Base-by-base conservation (phyloP, 2,329 filamentous ascomycete species). In the Aspergillus pseudoterreus region DNA sequence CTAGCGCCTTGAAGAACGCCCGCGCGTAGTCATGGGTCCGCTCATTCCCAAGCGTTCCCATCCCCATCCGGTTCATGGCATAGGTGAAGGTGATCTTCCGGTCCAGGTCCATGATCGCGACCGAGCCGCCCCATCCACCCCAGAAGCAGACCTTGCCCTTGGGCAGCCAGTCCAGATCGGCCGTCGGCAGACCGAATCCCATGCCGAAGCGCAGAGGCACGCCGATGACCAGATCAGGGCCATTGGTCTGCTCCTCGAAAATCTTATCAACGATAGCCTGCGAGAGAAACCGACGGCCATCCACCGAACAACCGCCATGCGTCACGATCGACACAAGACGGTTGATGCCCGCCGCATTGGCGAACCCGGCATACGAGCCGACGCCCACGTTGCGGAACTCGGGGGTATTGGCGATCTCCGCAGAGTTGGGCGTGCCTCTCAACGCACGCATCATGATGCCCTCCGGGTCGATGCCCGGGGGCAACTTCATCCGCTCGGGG, bases 51-150 rank as follows among this genome's bases (percentile, higher is more conserved):
- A 70, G 3, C 1, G 61, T 58, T 6, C 63, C 65, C 2, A 14
- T 1, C 1, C 49, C 60, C 73, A 78, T 76, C 49, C 69, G 73
- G 52, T 78, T 78, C 75, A 78, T 78, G 2, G 65, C 60, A 61
- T 78, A 79, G 0, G 63, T 59, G 27, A 78, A 69, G 0, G 76
- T 78, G 52, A 78, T 58, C 14, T 64, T 58, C 2, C 68, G 58
- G 30, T 76, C 71, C 4, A 70, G 36, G 55, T 79, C 77, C 66
- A 78, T 74, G 24, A 78, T 52, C 3, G 67, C 55, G 1, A 75
- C 50, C 0, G 75, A 76, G 0, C 77, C 76, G 10, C 76, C 76
- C 69, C 70, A 77, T 0, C 76, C 76, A 21, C 68, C 66, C 75
- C 77, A 78, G 50, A 68, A 76, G 42, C 68, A 70, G 3, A 63